Conservation (phyloP, 2,329 filamentous ascomycete genomes). For the Trichoderma polysporum region DNA sequence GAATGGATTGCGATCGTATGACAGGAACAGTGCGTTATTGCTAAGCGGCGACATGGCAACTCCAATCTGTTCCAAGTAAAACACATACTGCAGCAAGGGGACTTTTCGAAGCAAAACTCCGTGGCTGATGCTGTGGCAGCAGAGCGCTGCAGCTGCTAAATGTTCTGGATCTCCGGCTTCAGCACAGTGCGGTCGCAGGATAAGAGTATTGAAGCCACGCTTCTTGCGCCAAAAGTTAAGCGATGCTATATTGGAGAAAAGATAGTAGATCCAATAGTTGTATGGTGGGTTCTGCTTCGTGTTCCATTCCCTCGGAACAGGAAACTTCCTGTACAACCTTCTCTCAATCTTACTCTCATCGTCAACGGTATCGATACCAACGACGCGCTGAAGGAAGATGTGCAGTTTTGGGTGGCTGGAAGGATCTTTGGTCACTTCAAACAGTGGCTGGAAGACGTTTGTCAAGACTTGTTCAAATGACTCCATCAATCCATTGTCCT, state of each 20-base stretch:
- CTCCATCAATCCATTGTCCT: slow-evolving; percentile 80
- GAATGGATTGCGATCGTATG: slow-evolving; percentile 96
- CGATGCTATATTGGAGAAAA: slow-evolving; percentile 91
- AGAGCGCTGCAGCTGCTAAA: slow-evolving; percentile 84
- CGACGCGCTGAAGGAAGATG: slow-evolving; percentile 88
- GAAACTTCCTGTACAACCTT: slow-evolving; percentile 90
- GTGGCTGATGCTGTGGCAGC: slow-evolving; percentile 96
- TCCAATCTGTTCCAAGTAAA: slow-evolving; percentile 98
- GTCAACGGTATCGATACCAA: slow-evolving; percentile 96
- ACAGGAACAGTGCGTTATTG: slow-evolving; percentile 94
- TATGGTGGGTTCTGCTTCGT: slow-evolving; percentile 96
- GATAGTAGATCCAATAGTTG: slow-evolving; percentile 98
- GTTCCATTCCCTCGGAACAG: slow-evolving; percentile 82
- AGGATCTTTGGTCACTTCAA: slow-evolving; percentile 89
- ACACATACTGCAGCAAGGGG: slow-evolving; percentile 91
- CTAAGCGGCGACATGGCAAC: slow-evolving; percentile 99
- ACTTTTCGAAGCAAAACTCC: slow-evolving; percentile 91
- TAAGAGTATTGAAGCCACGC: slow-evolving; percentile 92
- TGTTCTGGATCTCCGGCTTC: slow-evolving; percentile 97
- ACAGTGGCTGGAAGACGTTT: slow-evolving; percentile 91
- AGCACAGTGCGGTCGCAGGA: slow-evolving; percentile 89
- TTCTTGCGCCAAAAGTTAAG: slow-evolving; percentile 89
- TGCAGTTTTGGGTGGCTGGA: slow-evolving; percentile 88
- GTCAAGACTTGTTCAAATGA: slow-evolving; percentile 86
- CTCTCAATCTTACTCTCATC: slow-evolving; percentile 97